Evolutionary conservation across 192 early-diverging fungal species (phyloP).

Genomic region (Rhizophagus sp.): DNA sequence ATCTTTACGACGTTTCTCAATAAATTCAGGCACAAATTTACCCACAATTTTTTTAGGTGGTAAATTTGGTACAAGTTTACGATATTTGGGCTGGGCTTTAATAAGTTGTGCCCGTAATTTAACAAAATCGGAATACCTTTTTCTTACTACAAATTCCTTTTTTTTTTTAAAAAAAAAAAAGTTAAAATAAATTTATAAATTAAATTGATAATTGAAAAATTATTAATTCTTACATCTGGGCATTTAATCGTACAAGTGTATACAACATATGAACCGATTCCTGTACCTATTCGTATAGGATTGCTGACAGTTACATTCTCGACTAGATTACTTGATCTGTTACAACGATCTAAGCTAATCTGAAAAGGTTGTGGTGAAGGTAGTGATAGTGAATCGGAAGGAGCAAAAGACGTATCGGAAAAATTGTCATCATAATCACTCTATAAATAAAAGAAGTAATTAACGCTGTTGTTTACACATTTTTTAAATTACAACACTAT

Average conservation of each 20-base stretch:
- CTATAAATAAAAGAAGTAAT: conserved; percentile 6
- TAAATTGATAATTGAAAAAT: background rate
- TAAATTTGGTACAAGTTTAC: conserved; percentile 41
- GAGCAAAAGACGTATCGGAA: background rate
- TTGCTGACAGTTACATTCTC: conserved; percentile 42
- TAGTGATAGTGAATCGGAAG: background rate
- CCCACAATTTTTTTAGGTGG: conserved; percentile 48
- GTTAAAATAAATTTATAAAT: background rate
- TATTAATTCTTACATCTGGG: conserved; percentile 32
- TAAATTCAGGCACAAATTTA: conserved; percentile 46
- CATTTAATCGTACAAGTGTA: conserved; percentile 46
- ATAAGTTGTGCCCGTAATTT: conserved; percentile 35
- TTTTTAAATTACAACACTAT: background rate
- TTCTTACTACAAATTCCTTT: conserved; percentile 40
- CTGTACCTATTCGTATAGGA: conserved; percentile 42
- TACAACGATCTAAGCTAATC: conserved; percentile 11
- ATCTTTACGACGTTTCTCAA: conserved; percentile 43
- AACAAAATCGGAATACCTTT: conserved; percentile 50
- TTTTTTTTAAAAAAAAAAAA: background rate
- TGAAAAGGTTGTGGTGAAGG: background rate
- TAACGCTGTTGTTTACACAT: background rate
- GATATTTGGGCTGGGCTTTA: conserved; percentile 36
- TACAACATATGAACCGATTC: conserved; percentile 47
- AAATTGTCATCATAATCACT: conserved; percentile 8
- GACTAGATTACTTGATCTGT: conserved; percentile 23